Evolutionary conservation across 495 filamentous ascomycete genomes (phyloP), one percentile per base, ranked within the genome.

Genomic region (Neurospora sp.): DNA sequence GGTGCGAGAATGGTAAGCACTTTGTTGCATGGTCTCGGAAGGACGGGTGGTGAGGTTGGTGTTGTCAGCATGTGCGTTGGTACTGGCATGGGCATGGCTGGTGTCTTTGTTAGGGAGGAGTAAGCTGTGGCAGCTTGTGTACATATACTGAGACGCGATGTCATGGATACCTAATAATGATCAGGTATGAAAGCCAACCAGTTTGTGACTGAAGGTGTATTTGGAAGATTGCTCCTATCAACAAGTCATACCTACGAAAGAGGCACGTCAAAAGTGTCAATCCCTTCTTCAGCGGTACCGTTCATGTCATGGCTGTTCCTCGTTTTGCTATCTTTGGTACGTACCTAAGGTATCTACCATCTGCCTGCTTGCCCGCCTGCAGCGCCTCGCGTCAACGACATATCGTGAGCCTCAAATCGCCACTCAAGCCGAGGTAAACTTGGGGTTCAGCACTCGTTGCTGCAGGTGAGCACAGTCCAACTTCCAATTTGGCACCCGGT

Each of bases 31-130:
- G 88, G 87, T 1, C 76, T 92, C 80, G 84, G 85, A 80, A 83
- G 88, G 73, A 83, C 78, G 8, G 86, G 86, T 22, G 87, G 89
- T 68, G 84, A 92, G 78, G 83, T 92, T 39, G 91, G 91, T 66
- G 90, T 93, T 37, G 89, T 92, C 44, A 93, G 90, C 80, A 94
- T 97, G 93, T 97, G 93, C 82, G 89, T 96, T 75, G 93, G 93
- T 40, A 96, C 93, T 16, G 93, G 93, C n/a, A 94, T 94, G 93
- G 93, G 93, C 14, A 94, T 94, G 93, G 92, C 92, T 22, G 91
- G 91, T 37, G 85, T 95, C 78, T 93, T 94, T 85, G 91, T 96
- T 53, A 87, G 90, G 74, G 93, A 95, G 74, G 93, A 95, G 83
- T 94, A 88, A 82, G n/a, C 2, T 20, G 38, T 14, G 14, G 27